phyloP scores from a whole-genome alignment of 768 basidiomycete genomes.

The Solioccasus polychromus region DNA sequence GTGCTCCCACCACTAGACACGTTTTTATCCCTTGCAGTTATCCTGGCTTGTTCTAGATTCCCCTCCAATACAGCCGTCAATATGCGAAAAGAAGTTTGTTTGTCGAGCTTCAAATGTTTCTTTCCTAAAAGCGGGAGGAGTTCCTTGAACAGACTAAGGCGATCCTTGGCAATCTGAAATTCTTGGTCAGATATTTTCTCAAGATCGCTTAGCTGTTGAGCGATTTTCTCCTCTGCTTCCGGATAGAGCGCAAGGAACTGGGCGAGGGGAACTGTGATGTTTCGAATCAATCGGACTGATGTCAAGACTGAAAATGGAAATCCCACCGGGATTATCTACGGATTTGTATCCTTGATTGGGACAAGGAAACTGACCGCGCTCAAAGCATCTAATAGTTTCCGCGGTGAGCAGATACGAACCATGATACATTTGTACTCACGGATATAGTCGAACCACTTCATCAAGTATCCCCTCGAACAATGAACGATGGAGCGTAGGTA shows the following conservation, averaged over 20 bases:
- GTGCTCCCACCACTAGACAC: no score
- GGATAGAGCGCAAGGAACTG: constrained; percentile 11
- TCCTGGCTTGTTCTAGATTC: constrained; percentile 2
- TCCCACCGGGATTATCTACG: constrained; percentile 5
- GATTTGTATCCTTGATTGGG: neutral
- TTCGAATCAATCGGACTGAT: neutral
- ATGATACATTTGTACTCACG: constrained; percentile 9
- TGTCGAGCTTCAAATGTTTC: neutral
- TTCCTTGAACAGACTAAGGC: constrained; percentile 9
- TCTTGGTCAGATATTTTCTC: constrained; percentile 12
- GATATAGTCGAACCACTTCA: constrained; percentile 18
- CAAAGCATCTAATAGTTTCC: constrained; percentile 12
- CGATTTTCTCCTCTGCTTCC: constrained; percentile 1
- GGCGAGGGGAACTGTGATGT: constrained; percentile 8
- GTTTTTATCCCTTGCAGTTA: neutral
- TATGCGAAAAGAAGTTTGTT: neutral
- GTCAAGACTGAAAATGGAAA: neutral
- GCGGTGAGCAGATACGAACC: neutral
- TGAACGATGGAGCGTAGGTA: constrained; percentile 10
- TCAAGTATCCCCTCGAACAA: constrained; percentile 28
- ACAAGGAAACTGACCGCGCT: constrained; percentile 14
- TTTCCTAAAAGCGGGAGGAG: constrained; percentile 6
- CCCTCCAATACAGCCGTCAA: constrained; percentile 6
- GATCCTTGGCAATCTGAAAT: constrained; percentile 14
- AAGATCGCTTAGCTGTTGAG: neutral